Evolutionary conservation across 164 flowering plant species (phyloP).

Genomic region (Dillenia turbinata): DNA sequence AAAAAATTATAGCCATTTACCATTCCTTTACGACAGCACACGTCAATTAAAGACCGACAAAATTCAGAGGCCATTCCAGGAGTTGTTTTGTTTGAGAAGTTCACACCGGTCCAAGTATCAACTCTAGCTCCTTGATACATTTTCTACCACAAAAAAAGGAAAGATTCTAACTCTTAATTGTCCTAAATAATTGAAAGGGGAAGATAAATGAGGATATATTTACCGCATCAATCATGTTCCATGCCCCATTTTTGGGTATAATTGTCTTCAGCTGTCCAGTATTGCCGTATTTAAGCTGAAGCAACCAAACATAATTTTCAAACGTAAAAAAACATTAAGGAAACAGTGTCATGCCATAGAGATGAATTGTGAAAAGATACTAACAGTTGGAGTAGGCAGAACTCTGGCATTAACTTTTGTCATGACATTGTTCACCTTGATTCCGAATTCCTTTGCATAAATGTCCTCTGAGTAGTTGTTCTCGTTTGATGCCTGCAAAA

Average conservation of each 20-base stretch:
- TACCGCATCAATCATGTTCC: slow-evolving; percentile 94
- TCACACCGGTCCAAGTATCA: slow-evolving; percentile 53
- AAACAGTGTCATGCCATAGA: background rate
- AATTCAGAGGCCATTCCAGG: slow-evolving; percentile 21
- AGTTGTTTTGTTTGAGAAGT: slow-evolving; percentile 34
- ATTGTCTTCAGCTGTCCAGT: slow-evolving; percentile 40
- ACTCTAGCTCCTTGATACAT: slow-evolving; percentile 74
- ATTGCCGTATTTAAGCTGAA: slow-evolving; percentile 70
- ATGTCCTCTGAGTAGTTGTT: slow-evolving; percentile 25
- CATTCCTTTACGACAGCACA: slow-evolving; percentile 80
- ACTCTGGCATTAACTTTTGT: slow-evolving; percentile 65
- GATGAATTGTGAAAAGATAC: background rate
- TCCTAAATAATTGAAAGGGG: background rate
- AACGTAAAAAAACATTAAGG: background rate
- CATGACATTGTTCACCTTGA: slow-evolving; percentile 27
- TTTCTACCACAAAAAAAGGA: slow-evolving; percentile 38
- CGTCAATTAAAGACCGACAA: slow-evolving; percentile 33
- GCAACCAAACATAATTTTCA: background rate
- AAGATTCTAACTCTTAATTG: too few species aligned
- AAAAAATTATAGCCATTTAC: slow-evolving; percentile 23
- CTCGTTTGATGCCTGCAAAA: slow-evolving; percentile 35
- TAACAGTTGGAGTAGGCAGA: slow-evolving; percentile 70
- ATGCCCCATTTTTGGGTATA: slow-evolving; percentile 67
- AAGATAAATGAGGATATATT: background rate
- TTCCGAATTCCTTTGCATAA: slow-evolving; percentile 63